phyloP scores from a whole-genome alignment of 2,329 filamentous ascomycete genomes.

The Cladosporium sp. region DNA sequence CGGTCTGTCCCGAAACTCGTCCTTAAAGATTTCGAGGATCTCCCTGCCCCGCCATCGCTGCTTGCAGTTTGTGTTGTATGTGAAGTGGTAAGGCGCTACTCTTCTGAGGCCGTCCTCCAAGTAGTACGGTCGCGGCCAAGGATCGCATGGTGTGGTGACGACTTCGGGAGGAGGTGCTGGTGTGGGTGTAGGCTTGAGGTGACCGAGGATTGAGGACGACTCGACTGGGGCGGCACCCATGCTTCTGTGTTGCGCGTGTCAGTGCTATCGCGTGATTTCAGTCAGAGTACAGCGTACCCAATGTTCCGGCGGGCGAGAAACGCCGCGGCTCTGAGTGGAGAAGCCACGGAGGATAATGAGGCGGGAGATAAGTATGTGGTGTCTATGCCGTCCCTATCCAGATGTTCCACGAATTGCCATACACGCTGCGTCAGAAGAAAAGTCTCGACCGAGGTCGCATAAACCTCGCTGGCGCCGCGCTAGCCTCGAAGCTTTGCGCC shows the following conservation, averaged over 20 bases:
- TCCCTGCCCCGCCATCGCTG: slow-evolving; percentile 80
- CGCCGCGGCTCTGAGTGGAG: slow-evolving; percentile 47
- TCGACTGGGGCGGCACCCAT: background rate
- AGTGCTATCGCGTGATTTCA: background rate
- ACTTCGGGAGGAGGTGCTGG: slow-evolving; percentile 40
- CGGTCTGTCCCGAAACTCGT: slow-evolving; percentile 86
- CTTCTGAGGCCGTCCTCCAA: slow-evolving; percentile 77
- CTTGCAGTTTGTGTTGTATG: slow-evolving; percentile 93
- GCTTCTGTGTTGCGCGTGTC: background rate
- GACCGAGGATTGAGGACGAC: background rate
- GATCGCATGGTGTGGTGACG: slow-evolving; percentile 49
- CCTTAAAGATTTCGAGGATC: slow-evolving; percentile 79
- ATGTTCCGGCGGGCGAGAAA: slow-evolving; percentile 41
- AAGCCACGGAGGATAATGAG: slow-evolving; percentile 35
- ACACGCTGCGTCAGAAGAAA: background rate
- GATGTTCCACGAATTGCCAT: too few relatives aligned
- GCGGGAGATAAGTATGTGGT: background rate
- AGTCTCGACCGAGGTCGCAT: background rate
- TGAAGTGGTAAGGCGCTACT: slow-evolving; percentile 81
- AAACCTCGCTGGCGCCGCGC: too few relatives aligned
- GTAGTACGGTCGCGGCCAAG: slow-evolving; percentile 68
- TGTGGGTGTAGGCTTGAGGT: slow-evolving; percentile 4
- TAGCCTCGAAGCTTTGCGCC: too few relatives aligned
- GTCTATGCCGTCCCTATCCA: too few relatives aligned
- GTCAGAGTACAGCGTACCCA: too few relatives aligned